Evolutionary conservation across 1,139 yeast species (phyloP).

Genomic region (Kodamaea arcana): DNA sequence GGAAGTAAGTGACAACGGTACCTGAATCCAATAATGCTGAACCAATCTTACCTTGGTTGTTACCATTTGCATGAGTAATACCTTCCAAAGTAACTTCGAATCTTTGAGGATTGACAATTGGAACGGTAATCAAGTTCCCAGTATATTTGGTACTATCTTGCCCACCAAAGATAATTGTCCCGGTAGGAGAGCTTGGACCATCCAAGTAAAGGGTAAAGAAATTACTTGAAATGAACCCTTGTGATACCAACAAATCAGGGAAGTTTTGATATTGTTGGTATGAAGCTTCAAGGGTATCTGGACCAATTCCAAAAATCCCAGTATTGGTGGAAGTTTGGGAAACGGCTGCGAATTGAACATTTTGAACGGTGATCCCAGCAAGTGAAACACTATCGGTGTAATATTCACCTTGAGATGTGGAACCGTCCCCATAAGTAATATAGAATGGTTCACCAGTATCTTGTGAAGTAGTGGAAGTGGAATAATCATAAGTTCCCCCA

Average conservation of each 20-base stretch:
- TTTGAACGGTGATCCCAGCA: conserved; percentile 11
- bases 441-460: conserved; percentile 7
- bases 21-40: conserved; percentile 69
- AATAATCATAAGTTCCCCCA: conserved; percentile 10
- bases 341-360: conserved; percentile 19
- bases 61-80: conserved; percentile 3
- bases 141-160: conserved; percentile 16
- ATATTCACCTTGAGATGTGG: conserved; percentile 14
- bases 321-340: conserved; percentile 12
- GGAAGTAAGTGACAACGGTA: conserved; percentile 55
- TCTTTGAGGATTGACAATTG: conserved; percentile 9
- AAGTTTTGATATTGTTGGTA: conserved; percentile 14
- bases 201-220: conserved; percentile 20
- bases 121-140: conserved; percentile 12
- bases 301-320: conserved; percentile 18
- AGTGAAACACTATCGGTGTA: conserved; percentile 15
- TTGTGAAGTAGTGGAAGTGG: conserved; percentile 7
- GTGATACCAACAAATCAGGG: conserved; percentile 16
- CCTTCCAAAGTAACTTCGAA: conserved; percentile 4
- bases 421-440: conserved; percentile 14
- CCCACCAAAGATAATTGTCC: conserved; percentile 19
- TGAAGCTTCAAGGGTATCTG: conserved; percentile 9
- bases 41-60: background rate
- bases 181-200: conserved; percentile 10
- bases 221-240: conserved; percentile 16